Base-by-base conservation (phyloP, 1,284 basidiomycete species). In the Rhodotorula sp. region DNA sequence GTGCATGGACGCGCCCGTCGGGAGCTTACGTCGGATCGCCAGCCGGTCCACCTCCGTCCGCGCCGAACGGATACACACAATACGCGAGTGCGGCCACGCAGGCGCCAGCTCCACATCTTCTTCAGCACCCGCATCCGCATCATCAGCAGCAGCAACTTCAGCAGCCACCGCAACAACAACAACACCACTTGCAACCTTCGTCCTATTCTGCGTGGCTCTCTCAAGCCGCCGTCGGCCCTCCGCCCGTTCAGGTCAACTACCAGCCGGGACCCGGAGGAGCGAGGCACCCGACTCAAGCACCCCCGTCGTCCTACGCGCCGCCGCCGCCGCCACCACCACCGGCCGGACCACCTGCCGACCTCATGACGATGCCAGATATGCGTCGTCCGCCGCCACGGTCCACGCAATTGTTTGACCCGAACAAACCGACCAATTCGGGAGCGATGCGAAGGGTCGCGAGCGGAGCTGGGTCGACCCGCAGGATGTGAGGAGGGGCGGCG, bases 361-460 rank as follows among this genome's bases (percentile, higher is more conserved):
- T 62, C 22, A 62, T 66, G 65, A 48, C 49, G 18, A 53, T 67
- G 30, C 63, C 64, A 1, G 74, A 75, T 22, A 64, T 73, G 60
- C 62, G 74, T 33, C 37, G 74, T 4, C 74, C 74, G 22, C 71
- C 71, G 33, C 74, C 74, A n/a, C 64, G 69, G 37, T 62, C 49
- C 18, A 73, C 68, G 20, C 63, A 64, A 49, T 37, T 75, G 37
- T 75, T 75, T n/a, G 71, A 75, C 33, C 74, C 74, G 54, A 75
- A 45, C 37, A 60, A 67, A 60, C 67, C 63, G 30, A 33, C 17
- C 8, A 37, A 22, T 20, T 57, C 45, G 14, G 61, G 64, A 6
- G 61, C 45, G 12, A 49, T 60, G 64, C 17, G 62, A 42, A 42
- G 67, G 48, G 33, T 42, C 2, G 62, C 33, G 57, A 60, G 64